phyloP scores from a whole-genome alignment of 306 rosid genomes.

The Hylodesmum podocarpum region DNA sequence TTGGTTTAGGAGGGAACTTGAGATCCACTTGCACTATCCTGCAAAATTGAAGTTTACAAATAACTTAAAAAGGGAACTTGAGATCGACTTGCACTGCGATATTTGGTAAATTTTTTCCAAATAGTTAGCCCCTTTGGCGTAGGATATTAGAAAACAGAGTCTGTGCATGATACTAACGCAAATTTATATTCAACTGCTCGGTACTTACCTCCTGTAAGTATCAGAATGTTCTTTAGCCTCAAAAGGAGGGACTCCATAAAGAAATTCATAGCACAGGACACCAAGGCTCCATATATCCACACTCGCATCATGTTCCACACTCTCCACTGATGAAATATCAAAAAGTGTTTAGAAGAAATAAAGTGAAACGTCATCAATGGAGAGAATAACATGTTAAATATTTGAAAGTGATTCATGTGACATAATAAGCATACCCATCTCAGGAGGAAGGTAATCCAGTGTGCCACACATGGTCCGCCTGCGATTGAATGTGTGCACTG shows the following conservation, averaged over 20 bases:
- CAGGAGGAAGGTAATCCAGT: slow-evolving; percentile 97
- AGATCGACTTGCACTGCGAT: slow-evolving; percentile 70
- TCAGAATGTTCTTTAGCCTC: slow-evolving; percentile 99
- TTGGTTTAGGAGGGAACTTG: slow-evolving; percentile 90
- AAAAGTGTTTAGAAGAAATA: slow-evolving; percentile 17
- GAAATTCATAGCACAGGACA: slow-evolving; percentile 93
- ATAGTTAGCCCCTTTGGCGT: neutral
- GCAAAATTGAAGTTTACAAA: slow-evolving; percentile 7
- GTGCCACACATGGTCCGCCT: slow-evolving; percentile 99
- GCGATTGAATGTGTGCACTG: slow-evolving; percentile 98
- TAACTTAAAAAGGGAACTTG: slow-evolving; percentile 51
- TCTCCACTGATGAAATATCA: slow-evolving; percentile 74
- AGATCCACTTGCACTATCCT: slow-evolving; percentile 97
- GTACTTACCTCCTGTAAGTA: slow-evolving; percentile 84
- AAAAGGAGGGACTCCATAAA: slow-evolving; percentile 94
- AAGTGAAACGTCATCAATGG: neutral
- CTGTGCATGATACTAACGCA: neutral
- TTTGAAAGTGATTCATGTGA: neutral
- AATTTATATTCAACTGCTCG: neutral
- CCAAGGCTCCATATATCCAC: slow-evolving; percentile 99
- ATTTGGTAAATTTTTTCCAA: neutral
- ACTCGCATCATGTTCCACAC: slow-evolving; percentile 94
- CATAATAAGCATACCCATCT: slow-evolving; percentile 73
- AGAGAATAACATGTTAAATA: neutral
- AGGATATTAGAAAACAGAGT: neutral